These are phyloP conservation scores for Plantago coronopus DNA, from an alignment of 305 asterid genomes.

Conservation along the genomic window DNA sequence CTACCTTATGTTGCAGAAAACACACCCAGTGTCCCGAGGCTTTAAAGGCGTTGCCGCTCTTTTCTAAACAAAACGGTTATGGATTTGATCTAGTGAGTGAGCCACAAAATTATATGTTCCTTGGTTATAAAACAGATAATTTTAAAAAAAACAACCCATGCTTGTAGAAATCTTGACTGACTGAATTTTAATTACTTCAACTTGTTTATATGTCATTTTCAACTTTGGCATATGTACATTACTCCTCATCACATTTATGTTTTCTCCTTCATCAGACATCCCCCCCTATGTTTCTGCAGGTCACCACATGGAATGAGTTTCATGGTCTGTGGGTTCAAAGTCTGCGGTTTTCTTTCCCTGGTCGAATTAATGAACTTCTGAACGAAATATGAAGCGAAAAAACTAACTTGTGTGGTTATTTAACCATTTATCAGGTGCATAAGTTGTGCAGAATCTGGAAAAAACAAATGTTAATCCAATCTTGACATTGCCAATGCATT, in stretches of 20 bases:
- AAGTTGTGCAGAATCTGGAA: too few species aligned
- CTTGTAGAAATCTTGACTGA: too few species aligned
- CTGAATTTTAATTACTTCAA: neutral
- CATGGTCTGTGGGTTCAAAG: neutral
- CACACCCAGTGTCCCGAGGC: too few species aligned
- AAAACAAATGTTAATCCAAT: neutral
- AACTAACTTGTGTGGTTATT: neutral
- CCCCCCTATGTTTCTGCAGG: slow-evolving; percentile 27
- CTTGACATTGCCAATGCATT: slow-evolving; percentile 7
- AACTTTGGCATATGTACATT: slow-evolving; percentile 19
- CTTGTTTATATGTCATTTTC: slow-evolving; percentile 13
- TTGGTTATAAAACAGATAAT: too few species aligned
- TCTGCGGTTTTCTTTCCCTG: neutral
- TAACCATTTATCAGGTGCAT: too few species aligned
- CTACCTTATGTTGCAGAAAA: too few species aligned
- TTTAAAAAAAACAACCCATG: too few species aligned
- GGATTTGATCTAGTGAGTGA: too few species aligned
- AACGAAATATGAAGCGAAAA: neutral
- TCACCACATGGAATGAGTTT: slow-evolving; percentile 36
- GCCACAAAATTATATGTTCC: too few species aligned
- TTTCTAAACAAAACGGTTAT: too few species aligned
- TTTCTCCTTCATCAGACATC: slow-evolving; percentile 39
- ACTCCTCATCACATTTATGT: slow-evolving; percentile 24
- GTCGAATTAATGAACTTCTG: neutral
- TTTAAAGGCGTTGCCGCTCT: too few species aligned